Base-by-base conservation (phyloP, 495 filamentous ascomycete genomes). In the Chaetomium fimeti region DNA sequence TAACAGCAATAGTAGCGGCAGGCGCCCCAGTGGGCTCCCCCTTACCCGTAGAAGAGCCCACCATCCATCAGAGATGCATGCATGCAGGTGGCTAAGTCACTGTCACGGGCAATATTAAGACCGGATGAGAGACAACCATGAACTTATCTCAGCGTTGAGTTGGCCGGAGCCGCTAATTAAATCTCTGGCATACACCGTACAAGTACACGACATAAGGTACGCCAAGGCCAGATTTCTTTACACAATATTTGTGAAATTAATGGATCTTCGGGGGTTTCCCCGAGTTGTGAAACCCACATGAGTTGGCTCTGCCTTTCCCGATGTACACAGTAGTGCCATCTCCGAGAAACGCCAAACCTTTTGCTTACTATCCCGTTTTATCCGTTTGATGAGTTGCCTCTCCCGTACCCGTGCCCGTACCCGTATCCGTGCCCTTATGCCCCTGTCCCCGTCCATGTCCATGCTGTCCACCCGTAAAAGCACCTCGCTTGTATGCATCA, bases 271-370 rank as follows among this genome's bases (percentile, higher is more conserved):
- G 32, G 32, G 5, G 32, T 11, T 36, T 36, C 32, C 38, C 28
- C 36, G 53, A 20, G 52, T 57, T 57, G 61, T 57, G 61, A 63
- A 63, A 57, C 61, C 61, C 61, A 48, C 57, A 36, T 57, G 27
- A 6, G 29, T 32, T 40, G 25, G 20, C 40, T 57, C 24, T 38
- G 36, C 20, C 20, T 57, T 12, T 36, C 53, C 16, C 29, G 6
- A 36, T 36, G 3, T 3, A 15, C 3, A 48, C 42, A 43, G 40
- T 47, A 36, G 32, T 36, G 32, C 12, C 32, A 36, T 11, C 5
- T 40, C 36, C 27, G 48, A 58, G 32, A 53, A 25, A 53, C 20
- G 25, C 40, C 32, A 42, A 42, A 28, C 45, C 56, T 16, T 15
- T 38, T 36, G 5, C 55, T 38, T 12, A 16, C 42, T 42, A 20